phyloP scores from a whole-genome alignment of 192 early-diverging fungal genomes.

The Coemansia sp. region DNA sequence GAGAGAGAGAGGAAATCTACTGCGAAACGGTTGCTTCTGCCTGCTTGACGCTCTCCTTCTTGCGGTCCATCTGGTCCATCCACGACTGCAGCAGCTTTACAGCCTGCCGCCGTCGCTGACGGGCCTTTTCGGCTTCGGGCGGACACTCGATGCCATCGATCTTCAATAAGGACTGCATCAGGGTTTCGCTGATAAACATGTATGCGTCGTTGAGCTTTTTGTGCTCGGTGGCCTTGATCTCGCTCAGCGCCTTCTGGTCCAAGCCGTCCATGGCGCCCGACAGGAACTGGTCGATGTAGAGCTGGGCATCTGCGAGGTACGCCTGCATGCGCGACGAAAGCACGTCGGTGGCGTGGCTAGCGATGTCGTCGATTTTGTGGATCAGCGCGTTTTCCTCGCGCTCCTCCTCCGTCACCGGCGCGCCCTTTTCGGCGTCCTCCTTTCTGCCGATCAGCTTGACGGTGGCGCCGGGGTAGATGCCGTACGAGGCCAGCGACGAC shows the following conservation, averaged over 20 bases:
- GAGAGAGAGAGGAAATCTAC: slow-evolving; percentile 12
- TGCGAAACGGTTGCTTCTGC: slow-evolving; percentile 48
- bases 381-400: slow-evolving; percentile 47
- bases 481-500: slow-evolving; percentile 65
- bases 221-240: slow-evolving; percentile 46
- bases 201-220: slow-evolving; percentile 69
- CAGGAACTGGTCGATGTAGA: slow-evolving; percentile 48
- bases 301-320: slow-evolving; percentile 47
- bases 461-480: slow-evolving; percentile 69
- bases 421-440: slow-evolving; percentile 35
- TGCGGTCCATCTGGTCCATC: slow-evolving; percentile 73
- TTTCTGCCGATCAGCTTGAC: slow-evolving; percentile 69
- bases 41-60: slow-evolving; percentile 61
- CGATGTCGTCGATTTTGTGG: slow-evolving; percentile 51
- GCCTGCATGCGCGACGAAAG: slow-evolving; percentile 52
- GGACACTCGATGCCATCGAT: slow-evolving; percentile 72
- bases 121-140: slow-evolving; percentile 65
- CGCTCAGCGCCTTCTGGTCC: slow-evolving; percentile 33
- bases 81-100: slow-evolving; percentile 69
- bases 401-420: slow-evolving; percentile 38
- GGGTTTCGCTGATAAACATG: slow-evolving; percentile 62
- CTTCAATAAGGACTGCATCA: slow-evolving; percentile 75
- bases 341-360: slow-evolving; percentile 39
- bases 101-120: slow-evolving; percentile 68
- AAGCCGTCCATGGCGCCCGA: slow-evolving; percentile 30